phyloP scores from a whole-genome alignment of 1,284 basidiomycete species.

The Ceratobasidium sp. region DNA sequence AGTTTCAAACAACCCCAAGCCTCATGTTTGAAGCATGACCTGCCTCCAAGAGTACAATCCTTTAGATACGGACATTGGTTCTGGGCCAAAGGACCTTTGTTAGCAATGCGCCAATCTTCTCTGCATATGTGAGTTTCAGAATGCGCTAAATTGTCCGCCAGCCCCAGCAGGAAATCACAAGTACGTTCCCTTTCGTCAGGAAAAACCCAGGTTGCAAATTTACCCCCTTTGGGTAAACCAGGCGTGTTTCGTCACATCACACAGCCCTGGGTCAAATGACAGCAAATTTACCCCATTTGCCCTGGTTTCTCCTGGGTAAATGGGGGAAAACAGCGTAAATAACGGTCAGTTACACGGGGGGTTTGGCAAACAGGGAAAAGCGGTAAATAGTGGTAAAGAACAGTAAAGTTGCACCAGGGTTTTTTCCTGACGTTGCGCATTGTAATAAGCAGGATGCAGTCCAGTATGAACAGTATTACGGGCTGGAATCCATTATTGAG shows the following conservation, averaged over 20 bases:
- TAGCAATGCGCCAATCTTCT: not conserved
- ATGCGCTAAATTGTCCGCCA: not conserved
- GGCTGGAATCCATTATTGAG: not conserved
- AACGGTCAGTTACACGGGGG: too few species aligned
- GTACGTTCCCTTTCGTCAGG: not conserved
- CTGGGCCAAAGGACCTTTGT: not conserved
- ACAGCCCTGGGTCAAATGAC: too few species aligned
- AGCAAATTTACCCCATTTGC: too few species aligned
- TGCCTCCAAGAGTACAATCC: not conserved
- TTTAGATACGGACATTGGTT: not conserved
- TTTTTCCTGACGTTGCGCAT: too few species aligned
- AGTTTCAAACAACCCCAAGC: not conserved
- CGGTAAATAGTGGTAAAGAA: too few species aligned
- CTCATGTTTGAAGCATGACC: not conserved
- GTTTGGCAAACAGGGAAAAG: too few species aligned
- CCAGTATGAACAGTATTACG: not conserved
- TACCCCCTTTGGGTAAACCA: too few species aligned
- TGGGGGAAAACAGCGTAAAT: too few species aligned
- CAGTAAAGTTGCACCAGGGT: too few species aligned
- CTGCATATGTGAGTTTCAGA: not conserved
- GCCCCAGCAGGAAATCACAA: not conserved
- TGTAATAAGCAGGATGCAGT: not conserved
- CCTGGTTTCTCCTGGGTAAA: too few species aligned
- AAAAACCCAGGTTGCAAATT: too few species aligned
- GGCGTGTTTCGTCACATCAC: too few species aligned